Base-by-base conservation (phyloP, 164 flowering plant genomes). In the Saururus chinensis region DNA sequence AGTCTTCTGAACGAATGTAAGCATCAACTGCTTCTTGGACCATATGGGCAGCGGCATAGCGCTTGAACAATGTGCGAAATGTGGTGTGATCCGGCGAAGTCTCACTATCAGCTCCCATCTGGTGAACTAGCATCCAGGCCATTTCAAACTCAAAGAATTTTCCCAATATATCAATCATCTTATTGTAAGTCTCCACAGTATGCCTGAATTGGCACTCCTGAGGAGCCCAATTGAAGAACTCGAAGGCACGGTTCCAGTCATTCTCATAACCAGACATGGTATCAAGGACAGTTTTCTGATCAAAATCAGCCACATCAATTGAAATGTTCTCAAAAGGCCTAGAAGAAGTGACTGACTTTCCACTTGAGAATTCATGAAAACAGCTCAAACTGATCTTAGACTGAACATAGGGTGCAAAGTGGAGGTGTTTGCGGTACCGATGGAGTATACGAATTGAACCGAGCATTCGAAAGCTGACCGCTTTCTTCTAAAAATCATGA, bases 141-240 rank as follows among this genome's bases (percentile, higher is more conserved):
- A 67, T 66, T 22, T 82, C 81, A 57, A 88, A 93, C 71, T 93
- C 92, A 59, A 86, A 88, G 68, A 74, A 84, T 82, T 90, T 93
- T 57, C 95, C 98, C 52, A 87, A 63, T 20, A 90, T 71, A 65
- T 88, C 95, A 7, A 93, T 79, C 76, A 87, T 75, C 19, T 69
- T 69, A 62, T 93, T 93, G 75, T 70, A 85, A 1, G 92, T 84
- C 8, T 78, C 77, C 19, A 80, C 70, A 40, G 73, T 81, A 81
- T 90, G 98, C 9, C 59, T 49, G 69, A 82, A 85, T 10, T 63
- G 64, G 64, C 58, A 58, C 10, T 77, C 67, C 2, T 66, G 56
- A 48, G 84, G 81, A 19, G 76, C 83, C 98, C 98, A 93, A 49
- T 80, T 76, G 83, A 89, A 90, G 81, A 89, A 93, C 22, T 90